phyloP scores from a whole-genome alignment of 2,329 filamentous ascomycete species.

The Arthrocladium fulminans region DNA sequence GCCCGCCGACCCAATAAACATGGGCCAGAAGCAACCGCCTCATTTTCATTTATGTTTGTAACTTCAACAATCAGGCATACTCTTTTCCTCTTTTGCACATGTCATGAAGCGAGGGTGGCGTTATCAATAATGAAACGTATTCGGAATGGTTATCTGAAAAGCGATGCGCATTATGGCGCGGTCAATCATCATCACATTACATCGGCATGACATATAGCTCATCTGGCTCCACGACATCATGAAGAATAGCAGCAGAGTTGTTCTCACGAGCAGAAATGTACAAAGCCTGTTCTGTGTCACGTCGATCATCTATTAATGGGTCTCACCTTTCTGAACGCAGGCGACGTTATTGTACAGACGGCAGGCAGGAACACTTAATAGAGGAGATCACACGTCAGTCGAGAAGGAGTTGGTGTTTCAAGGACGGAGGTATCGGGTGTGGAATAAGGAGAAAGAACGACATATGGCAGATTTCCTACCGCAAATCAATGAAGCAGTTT shows the following conservation, averaged over 20 bases:
- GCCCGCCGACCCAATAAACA: constrained; percentile 1
- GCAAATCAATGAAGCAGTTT: too few relatives aligned
- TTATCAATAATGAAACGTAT: background rate
- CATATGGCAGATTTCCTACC: too few relatives aligned
- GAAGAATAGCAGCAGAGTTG: background rate
- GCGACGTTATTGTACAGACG: background rate
- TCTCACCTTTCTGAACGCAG: background rate
- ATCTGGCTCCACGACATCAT: background rate
- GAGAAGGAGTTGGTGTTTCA: too few relatives aligned
- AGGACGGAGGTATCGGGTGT: too few relatives aligned
- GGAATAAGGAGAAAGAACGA: too few relatives aligned
- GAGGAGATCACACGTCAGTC: background rate
- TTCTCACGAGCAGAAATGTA: background rate
- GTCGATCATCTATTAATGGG: background rate
- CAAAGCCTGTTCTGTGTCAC: background rate
- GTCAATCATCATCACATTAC: background rate
- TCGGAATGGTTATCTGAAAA: background rate
- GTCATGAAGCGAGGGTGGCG: background rate
- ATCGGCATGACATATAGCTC: background rate
- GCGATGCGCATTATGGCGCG: background rate
- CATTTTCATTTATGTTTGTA: background rate
- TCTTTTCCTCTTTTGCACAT: background rate
- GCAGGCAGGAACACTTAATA: background rate
- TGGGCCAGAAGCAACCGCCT: background rate
- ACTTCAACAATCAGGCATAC: too few relatives aligned